These are phyloP conservation scores for Parafenestella ontariensis DNA, from an alignment of 2,329 filamentous ascomycete species.

Conservation along the genomic window DNA sequence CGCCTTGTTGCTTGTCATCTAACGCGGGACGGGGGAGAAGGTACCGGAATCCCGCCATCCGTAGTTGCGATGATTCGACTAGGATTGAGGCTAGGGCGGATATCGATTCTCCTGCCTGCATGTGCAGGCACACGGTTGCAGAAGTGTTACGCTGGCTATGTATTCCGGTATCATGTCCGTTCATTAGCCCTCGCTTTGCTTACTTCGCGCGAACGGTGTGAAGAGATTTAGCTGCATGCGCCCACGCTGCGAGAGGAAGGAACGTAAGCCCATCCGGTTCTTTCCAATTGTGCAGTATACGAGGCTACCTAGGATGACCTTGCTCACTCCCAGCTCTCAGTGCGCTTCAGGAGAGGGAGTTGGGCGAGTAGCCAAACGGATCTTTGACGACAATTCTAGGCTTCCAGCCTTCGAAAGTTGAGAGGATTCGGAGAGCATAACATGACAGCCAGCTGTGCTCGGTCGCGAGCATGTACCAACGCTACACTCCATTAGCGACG, in stretches of 20 bases:
- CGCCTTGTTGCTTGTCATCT: constrained; percentile 4
- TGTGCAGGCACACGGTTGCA: constrained; percentile 5
- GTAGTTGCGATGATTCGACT: constrained; percentile 5
- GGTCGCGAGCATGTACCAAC: not conserved
- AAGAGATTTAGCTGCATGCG: constrained; percentile 22
- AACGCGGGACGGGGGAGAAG: constrained; percentile 11
- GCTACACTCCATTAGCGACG: constrained; percentile 7
- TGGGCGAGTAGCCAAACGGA: not conserved
- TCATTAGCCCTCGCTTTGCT: constrained; percentile 12
- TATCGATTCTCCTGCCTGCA: constrained; percentile 16
- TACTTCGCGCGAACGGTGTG: constrained; percentile 31
- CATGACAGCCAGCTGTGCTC: not conserved
- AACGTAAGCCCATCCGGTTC: constrained; percentile 24
- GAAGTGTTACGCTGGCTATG: constrained; percentile 10
- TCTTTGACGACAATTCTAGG: not conserved
- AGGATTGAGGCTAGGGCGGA: constrained; percentile 10
- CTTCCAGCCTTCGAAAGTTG: not conserved
- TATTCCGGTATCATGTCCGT: constrained; percentile 12
- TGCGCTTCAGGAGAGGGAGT: not conserved
- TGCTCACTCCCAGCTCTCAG: constrained; percentile 1
- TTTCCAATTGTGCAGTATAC: constrained; percentile 12
- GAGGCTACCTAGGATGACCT: constrained; percentile 2
- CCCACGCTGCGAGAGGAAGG: constrained; percentile 5
- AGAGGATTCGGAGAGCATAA: not conserved
- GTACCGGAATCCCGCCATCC: constrained; percentile 16